Conservation (phyloP, 140 eudicot genomes). For the Anethum foeniculum region DNA sequence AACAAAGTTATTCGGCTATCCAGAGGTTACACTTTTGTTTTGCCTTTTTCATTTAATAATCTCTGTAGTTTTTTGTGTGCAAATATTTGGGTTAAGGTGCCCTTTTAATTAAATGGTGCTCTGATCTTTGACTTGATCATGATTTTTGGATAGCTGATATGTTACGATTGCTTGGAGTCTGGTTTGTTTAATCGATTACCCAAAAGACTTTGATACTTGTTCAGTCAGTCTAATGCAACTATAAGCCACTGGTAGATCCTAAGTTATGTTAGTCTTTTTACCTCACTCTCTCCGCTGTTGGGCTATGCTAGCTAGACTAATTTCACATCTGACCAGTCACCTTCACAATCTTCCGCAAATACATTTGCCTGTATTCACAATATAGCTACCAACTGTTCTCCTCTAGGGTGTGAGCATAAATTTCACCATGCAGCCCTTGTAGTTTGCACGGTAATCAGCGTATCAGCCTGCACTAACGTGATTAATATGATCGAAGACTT, state of each 20-base stretch:
- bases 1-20: constrained; percentile 23
- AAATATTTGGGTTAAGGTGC: not conserved
- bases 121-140: not conserved
- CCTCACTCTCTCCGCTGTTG: not conserved
- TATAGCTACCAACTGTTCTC: not conserved
- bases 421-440: not conserved
- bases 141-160: not conserved
- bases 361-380: not conserved
- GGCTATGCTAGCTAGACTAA: not conserved
- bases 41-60: not conserved
- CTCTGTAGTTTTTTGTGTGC: not conserved
- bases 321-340: not conserved
- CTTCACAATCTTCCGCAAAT: too few species aligned
- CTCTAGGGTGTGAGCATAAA: not conserved
- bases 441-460: too few species aligned
- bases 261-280: too few species aligned
- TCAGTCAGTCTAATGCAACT: not conserved
- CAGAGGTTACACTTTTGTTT: constrained; percentile 29
- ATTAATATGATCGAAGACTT: not conserved
- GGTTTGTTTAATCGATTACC: not conserved
- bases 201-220: not conserved
- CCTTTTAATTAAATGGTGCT: not conserved
- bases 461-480: not conserved
- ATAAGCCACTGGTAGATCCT: not conserved
- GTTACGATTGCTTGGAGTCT: not conserved